These are phyloP conservation scores for Quercus glauca DNA, from an alignment of 306 rosid species.

Conservation along the genomic window DNA sequence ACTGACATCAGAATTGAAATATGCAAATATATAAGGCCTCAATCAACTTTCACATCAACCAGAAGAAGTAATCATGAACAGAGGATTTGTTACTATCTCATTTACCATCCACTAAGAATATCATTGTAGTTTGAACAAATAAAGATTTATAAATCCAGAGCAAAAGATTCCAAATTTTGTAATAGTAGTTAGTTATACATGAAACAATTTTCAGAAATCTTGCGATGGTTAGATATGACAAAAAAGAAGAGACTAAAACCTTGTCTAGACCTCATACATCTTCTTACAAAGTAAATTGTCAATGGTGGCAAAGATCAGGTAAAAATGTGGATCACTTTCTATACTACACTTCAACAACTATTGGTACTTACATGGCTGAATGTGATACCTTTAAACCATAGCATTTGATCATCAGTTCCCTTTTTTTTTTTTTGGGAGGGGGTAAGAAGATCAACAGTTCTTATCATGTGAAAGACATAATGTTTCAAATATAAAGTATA, in stretches of 20 bases:
- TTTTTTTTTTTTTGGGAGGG: no score
- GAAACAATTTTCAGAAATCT: background rate
- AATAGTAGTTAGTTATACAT: background rate
- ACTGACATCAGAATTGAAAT: background rate
- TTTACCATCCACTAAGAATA: background rate
- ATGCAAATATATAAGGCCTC: background rate
- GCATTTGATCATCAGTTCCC: background rate
- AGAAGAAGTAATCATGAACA: background rate
- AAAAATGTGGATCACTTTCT: background rate
- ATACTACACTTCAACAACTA: background rate
- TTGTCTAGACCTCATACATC: background rate
- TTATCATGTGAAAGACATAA: background rate
- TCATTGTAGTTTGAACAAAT: background rate
- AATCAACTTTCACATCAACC: constrained; percentile 3
- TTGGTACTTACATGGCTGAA: background rate
- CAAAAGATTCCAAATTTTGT: background rate
- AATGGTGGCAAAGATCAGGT: background rate
- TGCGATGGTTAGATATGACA: background rate
- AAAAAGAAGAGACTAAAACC: background rate
- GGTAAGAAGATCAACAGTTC: background rate
- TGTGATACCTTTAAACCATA: background rate
- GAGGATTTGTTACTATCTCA: background rate
- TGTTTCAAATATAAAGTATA: background rate
- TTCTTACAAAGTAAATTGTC: background rate
- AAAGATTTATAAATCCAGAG: background rate